phyloP scores from a whole-genome alignment of 2,329 filamentous ascomycete species.

The Talaromyces sp. region DNA sequence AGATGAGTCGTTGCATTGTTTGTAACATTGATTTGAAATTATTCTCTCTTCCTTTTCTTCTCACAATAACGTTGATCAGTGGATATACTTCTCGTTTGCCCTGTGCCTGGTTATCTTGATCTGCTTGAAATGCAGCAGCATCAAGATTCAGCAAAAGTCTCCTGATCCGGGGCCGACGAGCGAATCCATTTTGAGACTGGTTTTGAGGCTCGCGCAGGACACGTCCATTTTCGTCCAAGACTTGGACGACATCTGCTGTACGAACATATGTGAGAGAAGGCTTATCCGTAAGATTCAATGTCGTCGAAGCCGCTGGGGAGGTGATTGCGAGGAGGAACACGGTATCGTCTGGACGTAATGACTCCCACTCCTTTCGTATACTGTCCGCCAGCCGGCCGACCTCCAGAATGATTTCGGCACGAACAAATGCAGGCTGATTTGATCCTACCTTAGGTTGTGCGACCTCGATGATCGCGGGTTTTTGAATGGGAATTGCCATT shows the following conservation, averaged over 20 bases:
- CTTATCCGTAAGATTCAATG: slow-evolving; percentile 7
- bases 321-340: slow-evolving; percentile 82
- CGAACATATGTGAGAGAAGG: slow-evolving; percentile 62
- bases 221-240: slow-evolving; percentile 80
- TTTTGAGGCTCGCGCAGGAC: slow-evolving; percentile 58
- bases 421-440: slow-evolving; percentile 75
- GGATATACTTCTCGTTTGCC: slow-evolving; percentile 80
- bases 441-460: slow-evolving; percentile 80
- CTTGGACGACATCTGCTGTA: slow-evolving; percentile 78
- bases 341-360: slow-evolving; percentile 78
- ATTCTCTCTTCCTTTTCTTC: slow-evolving; percentile 83
- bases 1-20: slow-evolving; percentile 79
- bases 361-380: slow-evolving; percentile 84
- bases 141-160: slow-evolving; percentile 81
- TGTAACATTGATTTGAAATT: slow-evolving; percentile 95
- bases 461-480: slow-evolving; percentile 82
- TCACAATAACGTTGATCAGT: slow-evolving; percentile 77
- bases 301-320: slow-evolving; percentile 32
- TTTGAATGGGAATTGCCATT: slow-evolving; percentile 85
- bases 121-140: slow-evolving; percentile 69
- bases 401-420: slow-evolving; percentile 81
- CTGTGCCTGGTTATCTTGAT: slow-evolving; percentile 62
- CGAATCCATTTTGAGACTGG: slow-evolving; percentile 61
- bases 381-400: slow-evolving; percentile 73
- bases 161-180: slow-evolving; percentile 57